Evolutionary conservation across 1,284 basidiomycete species (phyloP).

Genomic region (Tylopilus sp.): DNA sequence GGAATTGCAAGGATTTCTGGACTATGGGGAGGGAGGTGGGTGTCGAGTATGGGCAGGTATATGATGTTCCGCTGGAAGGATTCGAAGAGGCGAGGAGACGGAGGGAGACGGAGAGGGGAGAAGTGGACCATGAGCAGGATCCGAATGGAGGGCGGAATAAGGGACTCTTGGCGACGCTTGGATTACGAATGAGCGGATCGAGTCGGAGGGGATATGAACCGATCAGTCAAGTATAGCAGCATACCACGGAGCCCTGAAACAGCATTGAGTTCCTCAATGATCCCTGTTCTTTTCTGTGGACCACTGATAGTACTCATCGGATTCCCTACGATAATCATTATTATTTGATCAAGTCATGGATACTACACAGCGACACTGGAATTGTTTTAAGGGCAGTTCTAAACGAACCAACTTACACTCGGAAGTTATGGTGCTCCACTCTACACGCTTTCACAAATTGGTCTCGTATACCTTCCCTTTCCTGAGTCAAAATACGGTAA

Average conservation of each 20-base stretch:
- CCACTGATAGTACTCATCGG: neutral
- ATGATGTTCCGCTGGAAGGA: conserved; percentile 90
- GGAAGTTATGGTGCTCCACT: no score
- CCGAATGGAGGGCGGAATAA: conserved; percentile 50
- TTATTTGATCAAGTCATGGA: neutral
- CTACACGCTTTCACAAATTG: no score
- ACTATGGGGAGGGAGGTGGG: conserved; percentile 85
- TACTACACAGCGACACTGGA: neutral
- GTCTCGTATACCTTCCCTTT: no score
- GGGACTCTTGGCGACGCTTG: conserved; percentile 50
- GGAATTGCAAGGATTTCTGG: conserved; percentile 98
- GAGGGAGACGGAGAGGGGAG: conserved; percentile 60
- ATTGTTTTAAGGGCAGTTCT: no score
- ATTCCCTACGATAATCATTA: neutral
- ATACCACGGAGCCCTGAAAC: neutral
- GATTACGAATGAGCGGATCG: conserved; percentile 53
- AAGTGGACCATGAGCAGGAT: conserved; percentile 56
- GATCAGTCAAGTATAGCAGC: conserved; percentile 42
- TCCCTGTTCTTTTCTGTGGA: neutral
- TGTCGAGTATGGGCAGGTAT: conserved; percentile 90
- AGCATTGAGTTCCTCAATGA: neutral
- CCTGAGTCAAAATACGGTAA: no score
- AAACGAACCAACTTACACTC: no score
- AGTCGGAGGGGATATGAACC: conserved; percentile 49
- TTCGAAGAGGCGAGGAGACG: conserved; percentile 76